Evolutionary conservation across 306 rosid species (phyloP), one percentile per base, ranked within the genome.

Genomic region (Cucurbita pepo): DNA sequence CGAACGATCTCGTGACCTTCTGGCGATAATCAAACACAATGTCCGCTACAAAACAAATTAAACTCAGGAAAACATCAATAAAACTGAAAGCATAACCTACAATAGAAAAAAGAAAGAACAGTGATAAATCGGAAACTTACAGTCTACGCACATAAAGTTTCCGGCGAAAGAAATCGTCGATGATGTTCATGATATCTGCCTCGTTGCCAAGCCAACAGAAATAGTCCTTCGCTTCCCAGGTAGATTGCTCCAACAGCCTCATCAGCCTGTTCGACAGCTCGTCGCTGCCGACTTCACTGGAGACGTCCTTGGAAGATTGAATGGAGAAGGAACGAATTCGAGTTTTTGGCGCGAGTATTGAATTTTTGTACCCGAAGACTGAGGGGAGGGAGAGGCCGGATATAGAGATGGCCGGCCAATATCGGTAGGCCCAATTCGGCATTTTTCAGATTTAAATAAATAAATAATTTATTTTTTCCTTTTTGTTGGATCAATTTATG

Each of bases 21-120:
- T 94, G 98, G 51, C 98, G 98, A 75, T 90, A 94, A 84, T 94
- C 98, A 74, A 94, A 94, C 37, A 94, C 98, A 74, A 94, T 87
- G 82, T 94, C 97, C 19, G 98, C 96, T 89, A 78, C 78, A 51
- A 19, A 60, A 81, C 0, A 2, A 48, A 58, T 10, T 16, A 2
- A 14, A 34, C 9, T 18, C 43, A 34, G 18, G n/a, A 53, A 52
- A n/a, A 18, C 44, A 43, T 2, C 21, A 14, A 22, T 0, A 5
- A 7, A 12, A 21, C 22, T 60, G 22, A 54, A 69, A 72, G 14
- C 19, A 43, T 14, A 34, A 43, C 16, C 30, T 15, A 18, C 43
- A 18, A 10, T 8, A 41, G 21, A 7, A 11, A 62, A 30, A n/a
- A 19, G 5, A 5, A 7, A 11, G 0, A 40, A 14, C 2, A 48